Conservation (phyloP, 148 eudicot species). For the Oxyria digyna region DNA sequence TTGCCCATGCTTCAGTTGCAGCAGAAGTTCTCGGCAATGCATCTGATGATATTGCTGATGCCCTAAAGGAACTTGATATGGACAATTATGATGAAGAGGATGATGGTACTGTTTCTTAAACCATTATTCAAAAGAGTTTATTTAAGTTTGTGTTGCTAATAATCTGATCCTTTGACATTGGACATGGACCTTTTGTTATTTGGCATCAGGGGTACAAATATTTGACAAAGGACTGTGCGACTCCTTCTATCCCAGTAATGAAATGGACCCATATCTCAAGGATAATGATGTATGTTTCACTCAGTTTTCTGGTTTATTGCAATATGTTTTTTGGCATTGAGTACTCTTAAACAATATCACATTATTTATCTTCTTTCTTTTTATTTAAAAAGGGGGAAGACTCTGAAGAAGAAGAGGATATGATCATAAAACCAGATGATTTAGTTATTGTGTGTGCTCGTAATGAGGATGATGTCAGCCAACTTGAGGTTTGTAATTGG, state of each 20-base stretch:
- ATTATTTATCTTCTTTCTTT: neutral
- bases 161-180: neutral
- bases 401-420: conserved; percentile 85
- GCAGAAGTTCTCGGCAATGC: conserved; percentile 69
- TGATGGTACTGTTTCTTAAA: conserved; percentile 41
- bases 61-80: conserved; percentile 69
- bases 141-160: neutral
- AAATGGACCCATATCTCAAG: conserved; percentile 80
- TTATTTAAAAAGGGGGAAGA: conserved; percentile 42
- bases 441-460: conserved; percentile 72
- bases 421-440: conserved; percentile 71
- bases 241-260: conserved; percentile 62
- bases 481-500: conserved; percentile 55
- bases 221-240: conserved; percentile 52
- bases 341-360: neutral
- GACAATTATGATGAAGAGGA: conserved; percentile 80
- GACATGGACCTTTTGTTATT: too few species aligned
- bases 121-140: too few species aligned
- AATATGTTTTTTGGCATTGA: neutral
- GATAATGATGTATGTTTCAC: conserved; percentile 43
- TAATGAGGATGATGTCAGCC: conserved; percentile 82
- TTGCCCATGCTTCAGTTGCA: conserved; percentile 70
- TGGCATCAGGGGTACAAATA: conserved; percentile 64
- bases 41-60: conserved; percentile 52
- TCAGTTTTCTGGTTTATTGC: neutral